Evolutionary conservation across 164 flowering plant species (phyloP).

Genomic region (Taxillus chinensis): DNA sequence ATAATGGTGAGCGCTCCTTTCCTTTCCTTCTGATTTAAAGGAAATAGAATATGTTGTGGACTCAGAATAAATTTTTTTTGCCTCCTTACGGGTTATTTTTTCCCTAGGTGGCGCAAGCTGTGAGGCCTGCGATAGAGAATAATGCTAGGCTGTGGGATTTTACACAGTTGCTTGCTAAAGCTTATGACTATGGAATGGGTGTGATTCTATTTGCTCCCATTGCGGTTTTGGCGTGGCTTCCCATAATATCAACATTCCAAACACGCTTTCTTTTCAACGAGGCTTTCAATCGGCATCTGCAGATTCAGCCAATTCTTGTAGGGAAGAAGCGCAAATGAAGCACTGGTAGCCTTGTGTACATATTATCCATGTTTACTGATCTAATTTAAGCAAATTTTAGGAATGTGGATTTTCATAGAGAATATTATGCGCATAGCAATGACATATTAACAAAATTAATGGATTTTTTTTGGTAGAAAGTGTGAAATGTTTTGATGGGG

Average conservation of each 20-base stretch:
- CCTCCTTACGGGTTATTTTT: background rate
- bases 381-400: no score
- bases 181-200: slow-evolving; percentile 94
- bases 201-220: slow-evolving; percentile 67
- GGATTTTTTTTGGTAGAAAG: no score
- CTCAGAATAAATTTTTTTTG: background rate
- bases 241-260: slow-evolving; percentile 77
- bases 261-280: slow-evolving; percentile 92
- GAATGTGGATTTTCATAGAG: no score
- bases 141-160: slow-evolving; percentile 54
- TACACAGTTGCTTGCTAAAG: slow-evolving; percentile 50
- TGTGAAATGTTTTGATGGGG: no score
- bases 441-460: no score
- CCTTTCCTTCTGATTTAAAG: background rate
- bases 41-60: background rate
- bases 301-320: slow-evolving; percentile 74
- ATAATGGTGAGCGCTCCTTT: slow-evolving; percentile 38
- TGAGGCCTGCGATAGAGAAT: slow-evolving; percentile 55
- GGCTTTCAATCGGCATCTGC: slow-evolving; percentile 73
- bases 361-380: no score
- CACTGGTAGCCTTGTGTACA: no score
- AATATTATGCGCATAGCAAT: no score
- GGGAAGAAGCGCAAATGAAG: slow-evolving; percentile 32
- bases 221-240: slow-evolving; percentile 81
- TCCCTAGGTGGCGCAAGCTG: slow-evolving; percentile 73